Evolutionary conservation across 257 asterid species (phyloP).

Genomic region (Mitragyna speciosa): DNA sequence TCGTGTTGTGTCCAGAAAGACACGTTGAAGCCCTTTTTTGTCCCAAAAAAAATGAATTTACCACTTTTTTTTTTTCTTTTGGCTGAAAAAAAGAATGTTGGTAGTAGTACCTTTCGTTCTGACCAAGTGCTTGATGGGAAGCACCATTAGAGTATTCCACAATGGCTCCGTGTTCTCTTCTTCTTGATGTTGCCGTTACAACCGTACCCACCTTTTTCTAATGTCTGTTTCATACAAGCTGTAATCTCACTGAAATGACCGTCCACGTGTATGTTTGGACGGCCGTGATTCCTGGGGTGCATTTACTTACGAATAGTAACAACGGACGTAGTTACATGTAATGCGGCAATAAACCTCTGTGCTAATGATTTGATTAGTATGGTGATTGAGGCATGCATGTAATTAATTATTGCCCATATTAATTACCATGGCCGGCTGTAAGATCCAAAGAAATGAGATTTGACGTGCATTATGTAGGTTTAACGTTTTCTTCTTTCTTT

Average conservation of each 20-base stretch:
- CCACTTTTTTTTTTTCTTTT: background rate
- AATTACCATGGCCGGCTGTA: background rate
- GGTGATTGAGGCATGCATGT: conserved; percentile 5
- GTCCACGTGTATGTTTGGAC: background rate
- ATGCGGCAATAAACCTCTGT: background rate
- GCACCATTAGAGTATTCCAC: background rate
- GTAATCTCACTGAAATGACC: background rate
- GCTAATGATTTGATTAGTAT: background rate
- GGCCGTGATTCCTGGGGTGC: background rate
- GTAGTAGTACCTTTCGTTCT: background rate
- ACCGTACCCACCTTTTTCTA: background rate
- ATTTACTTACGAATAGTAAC: background rate
- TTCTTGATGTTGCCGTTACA: conserved; percentile 20
- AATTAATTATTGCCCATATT: background rate
- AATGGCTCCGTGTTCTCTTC: conserved; percentile 13
- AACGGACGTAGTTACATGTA: background rate
- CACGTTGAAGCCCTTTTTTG: conserved; percentile 35
- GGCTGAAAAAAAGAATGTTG: background rate
- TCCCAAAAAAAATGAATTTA: background rate
- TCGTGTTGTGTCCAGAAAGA: too few species aligned
- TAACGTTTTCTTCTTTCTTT: conserved; percentile 8
- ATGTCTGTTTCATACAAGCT: conserved; percentile 12
- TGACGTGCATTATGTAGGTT: background rate
- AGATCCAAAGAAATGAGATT: background rate
- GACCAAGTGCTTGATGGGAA: background rate